Conservation (phyloP, 1,139 yeast genomes). For the Schwanniomyces etchellsii region DNA sequence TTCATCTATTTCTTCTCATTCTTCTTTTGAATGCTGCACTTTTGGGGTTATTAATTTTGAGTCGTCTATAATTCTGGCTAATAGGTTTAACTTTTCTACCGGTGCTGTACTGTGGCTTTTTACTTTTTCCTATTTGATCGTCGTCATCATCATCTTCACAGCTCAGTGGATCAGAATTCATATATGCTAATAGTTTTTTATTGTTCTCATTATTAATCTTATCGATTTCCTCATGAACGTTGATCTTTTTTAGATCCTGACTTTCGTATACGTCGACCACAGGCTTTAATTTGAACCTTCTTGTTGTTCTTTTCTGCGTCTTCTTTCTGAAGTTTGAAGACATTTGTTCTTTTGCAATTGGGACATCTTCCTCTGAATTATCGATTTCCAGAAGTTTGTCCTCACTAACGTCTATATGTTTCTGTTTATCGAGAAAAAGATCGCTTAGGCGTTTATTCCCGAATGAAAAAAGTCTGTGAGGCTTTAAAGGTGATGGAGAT, state of each 20-base stretch:
- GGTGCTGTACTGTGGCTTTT: constrained; percentile 22
- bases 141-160: constrained; percentile 20
- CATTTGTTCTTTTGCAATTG: constrained; percentile 9
- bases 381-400: constrained; percentile 12
- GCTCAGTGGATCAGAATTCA: constrained; percentile 15
- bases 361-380: constrained; percentile 10
- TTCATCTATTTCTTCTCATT: constrained; percentile 7
- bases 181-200: constrained; percentile 15
- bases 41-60: constrained; percentile 39
- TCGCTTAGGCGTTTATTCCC: constrained; percentile 22
- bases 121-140: constrained; percentile 6
- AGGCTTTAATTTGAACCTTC: constrained; percentile 54
- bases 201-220: constrained; percentile 21
- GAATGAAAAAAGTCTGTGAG: constrained; percentile 28
- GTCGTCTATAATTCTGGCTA: constrained; percentile 34
- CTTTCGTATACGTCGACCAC: constrained; percentile 13
- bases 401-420: constrained; percentile 15
- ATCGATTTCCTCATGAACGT: constrained; percentile 37
- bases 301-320: constrained; percentile 59
- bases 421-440: constrained; percentile 29
- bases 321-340: constrained; percentile 12
- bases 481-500: constrained; percentile 43
- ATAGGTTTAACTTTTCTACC: constrained; percentile 32
- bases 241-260: constrained; percentile 25
- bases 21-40: constrained; percentile 19